These are phyloP conservation scores for Pichia sp. DNA, from an alignment of 1,139 yeast genomes.

Conservation along the genomic window DNA sequence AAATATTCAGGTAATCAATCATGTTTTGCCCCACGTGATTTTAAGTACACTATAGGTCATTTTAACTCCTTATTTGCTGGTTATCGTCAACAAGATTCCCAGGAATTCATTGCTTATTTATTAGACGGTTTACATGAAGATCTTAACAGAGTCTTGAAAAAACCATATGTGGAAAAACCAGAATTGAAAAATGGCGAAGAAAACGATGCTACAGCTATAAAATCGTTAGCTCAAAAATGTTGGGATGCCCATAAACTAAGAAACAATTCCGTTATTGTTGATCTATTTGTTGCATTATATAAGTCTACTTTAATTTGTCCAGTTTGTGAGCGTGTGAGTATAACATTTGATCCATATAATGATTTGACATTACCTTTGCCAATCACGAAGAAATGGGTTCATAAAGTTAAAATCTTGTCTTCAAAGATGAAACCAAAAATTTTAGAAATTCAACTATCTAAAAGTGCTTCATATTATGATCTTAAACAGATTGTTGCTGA, in stretches of 20 bases:
- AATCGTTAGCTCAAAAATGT: constrained; percentile 60
- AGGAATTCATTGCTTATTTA: constrained; percentile 84
- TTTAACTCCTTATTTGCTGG: constrained; percentile 81
- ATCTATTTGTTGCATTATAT: constrained; percentile 84
- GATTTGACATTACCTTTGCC: constrained; percentile 90
- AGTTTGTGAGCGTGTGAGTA: constrained; percentile 68
- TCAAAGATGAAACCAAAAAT: constrained; percentile 43
- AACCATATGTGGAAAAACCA: constrained; percentile 88
- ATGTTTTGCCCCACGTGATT: constrained; percentile 62
- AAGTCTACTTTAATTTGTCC: constrained; percentile 90
- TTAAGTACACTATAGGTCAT: constrained; percentile 73
- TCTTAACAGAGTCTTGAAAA: constrained; percentile 69
- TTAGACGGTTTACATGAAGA: constrained; percentile 94
- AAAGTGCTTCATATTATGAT: constrained; percentile 59
- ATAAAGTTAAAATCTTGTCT: constrained; percentile 58
- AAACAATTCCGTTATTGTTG: constrained; percentile 81
- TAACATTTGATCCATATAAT: constrained; percentile 92
- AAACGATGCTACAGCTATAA: constrained; percentile 50
- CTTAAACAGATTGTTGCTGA: constrained; percentile 55
- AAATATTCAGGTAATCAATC: constrained; percentile 23
- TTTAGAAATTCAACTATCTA: constrained; percentile 67
- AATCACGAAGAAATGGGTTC: constrained; percentile 66
- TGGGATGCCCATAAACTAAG: constrained; percentile 78
- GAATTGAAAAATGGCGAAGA: constrained; percentile 61
- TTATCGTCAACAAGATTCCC: constrained; percentile 91